Percentiles rank a stretch among this genome's conserved stretches.
These are phyloP conservation scores for Bolboschoenus planiculmis DNA, from an alignment of 176 grass and related monocot species.

Conservation along the genomic window DNA sequence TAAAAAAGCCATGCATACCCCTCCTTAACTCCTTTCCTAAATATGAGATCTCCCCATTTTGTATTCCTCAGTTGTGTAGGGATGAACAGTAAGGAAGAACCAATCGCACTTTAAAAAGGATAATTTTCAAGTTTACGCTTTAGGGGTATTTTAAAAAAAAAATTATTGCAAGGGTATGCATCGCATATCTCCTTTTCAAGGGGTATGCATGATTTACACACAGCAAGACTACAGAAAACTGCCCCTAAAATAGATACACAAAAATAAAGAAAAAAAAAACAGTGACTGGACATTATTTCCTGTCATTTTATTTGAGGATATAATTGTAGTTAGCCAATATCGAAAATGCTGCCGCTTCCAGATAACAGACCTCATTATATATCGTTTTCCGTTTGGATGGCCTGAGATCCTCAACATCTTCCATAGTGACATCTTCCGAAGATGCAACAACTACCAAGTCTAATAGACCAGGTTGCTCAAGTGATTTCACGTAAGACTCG, in stretches of 20 bases:
- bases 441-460: slow-evolving; percentile 66
- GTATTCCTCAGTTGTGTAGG: not conserved
- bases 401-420: slow-evolving; percentile 75
- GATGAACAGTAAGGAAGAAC: not conserved
- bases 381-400: slow-evolving; percentile 90
- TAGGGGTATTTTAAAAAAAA: not conserved
- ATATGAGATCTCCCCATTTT: not conserved
- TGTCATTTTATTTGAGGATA: not conserved
- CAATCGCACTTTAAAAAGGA: not conserved
- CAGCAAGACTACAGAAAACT: not conserved
- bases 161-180: not conserved
- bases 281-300: not conserved
- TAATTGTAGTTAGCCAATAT: not conserved
- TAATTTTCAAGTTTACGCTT: not conserved
- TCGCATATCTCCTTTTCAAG: not conserved
- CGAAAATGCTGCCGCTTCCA: not conserved
- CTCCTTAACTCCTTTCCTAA: not conserved
- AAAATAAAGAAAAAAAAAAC: not conserved
- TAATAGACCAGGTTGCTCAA: slow-evolving; percentile 81
- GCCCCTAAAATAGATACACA: not conserved
- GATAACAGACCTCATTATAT: slow-evolving; percentile 70
- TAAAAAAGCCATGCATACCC: not conserved
- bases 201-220: not conserved
- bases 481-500: slow-evolving; percentile 83
- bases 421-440: slow-evolving; percentile 69